Conservation (phyloP, 2,329 filamentous ascomycete genomes). For the Neofusicoccum parvum region DNA sequence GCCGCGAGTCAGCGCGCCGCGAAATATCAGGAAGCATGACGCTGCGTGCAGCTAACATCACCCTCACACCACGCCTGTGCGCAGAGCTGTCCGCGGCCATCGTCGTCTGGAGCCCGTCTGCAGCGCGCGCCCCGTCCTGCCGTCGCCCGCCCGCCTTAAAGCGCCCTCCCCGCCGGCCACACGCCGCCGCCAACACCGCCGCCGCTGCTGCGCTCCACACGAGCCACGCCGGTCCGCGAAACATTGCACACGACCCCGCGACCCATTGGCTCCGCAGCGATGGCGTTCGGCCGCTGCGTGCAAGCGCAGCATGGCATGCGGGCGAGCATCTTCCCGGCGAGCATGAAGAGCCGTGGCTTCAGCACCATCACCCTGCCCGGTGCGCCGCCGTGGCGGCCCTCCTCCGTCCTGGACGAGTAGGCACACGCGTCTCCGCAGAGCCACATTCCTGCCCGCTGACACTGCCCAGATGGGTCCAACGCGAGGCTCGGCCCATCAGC, state of each 20-base stretch:
- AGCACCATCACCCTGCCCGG: constrained; percentile 15
- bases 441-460: constrained; percentile 23
- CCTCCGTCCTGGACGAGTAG: constrained; percentile 62
- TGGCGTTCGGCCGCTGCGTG: constrained; percentile 14
- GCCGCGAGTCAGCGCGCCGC: constrained; percentile 7
- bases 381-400: constrained; percentile 61
- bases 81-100: not conserved
- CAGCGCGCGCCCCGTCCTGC: not conserved
- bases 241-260: constrained; percentile 4
- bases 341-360: not conserved
- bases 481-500: constrained; percentile 92
- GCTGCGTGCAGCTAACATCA: constrained; percentile 9
- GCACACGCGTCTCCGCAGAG: constrained; percentile 23
- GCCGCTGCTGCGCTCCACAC: not conserved
- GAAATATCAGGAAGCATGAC: constrained; percentile 9
- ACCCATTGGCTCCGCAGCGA: constrained; percentile 1
- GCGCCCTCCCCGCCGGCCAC: not conserved
- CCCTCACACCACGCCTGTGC: constrained; percentile 7
- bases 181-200: not conserved
- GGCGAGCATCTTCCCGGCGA: not conserved
- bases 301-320: not conserved
- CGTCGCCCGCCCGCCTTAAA: no score
- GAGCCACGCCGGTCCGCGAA: not conserved
- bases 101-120: not conserved
- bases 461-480: constrained; percentile 77